These are phyloP conservation scores for Trichosanthes cucumerina DNA, from an alignment of 306 rosid genomes.

Conservation along the genomic window DNA sequence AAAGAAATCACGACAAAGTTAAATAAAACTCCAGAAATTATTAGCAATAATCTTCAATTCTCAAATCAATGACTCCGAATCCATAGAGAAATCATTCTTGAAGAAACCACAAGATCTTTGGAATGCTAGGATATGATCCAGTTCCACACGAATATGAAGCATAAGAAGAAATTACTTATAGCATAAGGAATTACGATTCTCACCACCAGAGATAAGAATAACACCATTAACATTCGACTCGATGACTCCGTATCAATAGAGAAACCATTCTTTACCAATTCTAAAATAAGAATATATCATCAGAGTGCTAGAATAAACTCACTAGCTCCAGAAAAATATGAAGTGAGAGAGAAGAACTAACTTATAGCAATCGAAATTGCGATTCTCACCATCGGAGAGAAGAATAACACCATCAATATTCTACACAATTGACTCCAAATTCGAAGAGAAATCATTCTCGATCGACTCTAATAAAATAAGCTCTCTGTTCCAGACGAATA, in stretches of 20 bases:
- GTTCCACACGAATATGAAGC: not conserved
- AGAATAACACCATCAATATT: not conserved
- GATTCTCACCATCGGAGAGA: not conserved
- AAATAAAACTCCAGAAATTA: not conserved
- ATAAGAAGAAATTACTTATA: not conserved
- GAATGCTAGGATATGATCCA: not conserved
- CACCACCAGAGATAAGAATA: not conserved
- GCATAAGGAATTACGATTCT: not conserved
- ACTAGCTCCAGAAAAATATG: not conserved
- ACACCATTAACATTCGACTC: not conserved
- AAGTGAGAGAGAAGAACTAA: not conserved
- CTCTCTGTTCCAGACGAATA: not conserved
- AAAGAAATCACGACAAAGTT: not conserved
- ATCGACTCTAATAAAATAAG: not conserved
- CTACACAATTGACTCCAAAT: not conserved
- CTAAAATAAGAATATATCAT: not conserved
- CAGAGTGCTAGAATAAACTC: not conserved
- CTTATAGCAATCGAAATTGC: not conserved
- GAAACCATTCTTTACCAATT: not conserved
- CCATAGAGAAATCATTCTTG: not conserved
- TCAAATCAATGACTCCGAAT: not conserved
- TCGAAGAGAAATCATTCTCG: not conserved
- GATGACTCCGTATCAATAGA: not conserved
- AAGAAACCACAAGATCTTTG: not conserved
- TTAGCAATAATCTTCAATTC: not conserved